Base-by-base conservation (phyloP, 768 basidiomycete species). In the Suillus plorans region DNA sequence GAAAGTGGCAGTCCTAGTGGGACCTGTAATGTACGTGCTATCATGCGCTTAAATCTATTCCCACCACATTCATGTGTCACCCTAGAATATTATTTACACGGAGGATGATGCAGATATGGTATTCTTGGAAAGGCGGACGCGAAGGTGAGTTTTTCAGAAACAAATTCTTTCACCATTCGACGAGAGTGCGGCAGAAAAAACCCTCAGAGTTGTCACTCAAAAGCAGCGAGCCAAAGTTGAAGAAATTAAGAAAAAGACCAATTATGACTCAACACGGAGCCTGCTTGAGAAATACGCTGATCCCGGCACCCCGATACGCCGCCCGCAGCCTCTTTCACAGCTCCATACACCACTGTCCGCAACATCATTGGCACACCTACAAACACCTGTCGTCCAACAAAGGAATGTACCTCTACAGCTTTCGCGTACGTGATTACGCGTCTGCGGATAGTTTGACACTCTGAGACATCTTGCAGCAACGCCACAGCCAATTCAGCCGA, bases 241-340 rank as follows among this genome's bases (percentile, higher is more conserved):
- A 67, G 96, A 97, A 69, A 93, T 99, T 69, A 99, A 99, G 84
- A 94, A 95, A 80, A 95, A 92, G 75, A 98, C 96, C 2, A 97
- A 98, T 69, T 99, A 93, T 76, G 94, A 99, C 73, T 87, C 86
- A 13, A 99, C 95, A 36, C 89, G 92, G 61, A 93, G 90, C 69
- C 82, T 99, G 53, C 81, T 99, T 20, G 94, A 97, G 73, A 87
- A 88, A 64, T 98, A 97, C 70, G 97, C 97, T 67, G 92, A 91
- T 44, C 71, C 78, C 6, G 55, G 70, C 13, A 80, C 82, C 2
- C 80, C 83, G 16, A 70, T 84, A 55, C 83, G 83, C 37, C 81
- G 75, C 68, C 78, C 83, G 12, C 66, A 78, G 14, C 63, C 69
- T 72, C 52, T 75, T 70, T 61, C 69, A 64, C 25, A 70, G 66